Base-by-base conservation (phyloP, 805 yeast species). In the Pichia rugopelliculosa region DNA sequence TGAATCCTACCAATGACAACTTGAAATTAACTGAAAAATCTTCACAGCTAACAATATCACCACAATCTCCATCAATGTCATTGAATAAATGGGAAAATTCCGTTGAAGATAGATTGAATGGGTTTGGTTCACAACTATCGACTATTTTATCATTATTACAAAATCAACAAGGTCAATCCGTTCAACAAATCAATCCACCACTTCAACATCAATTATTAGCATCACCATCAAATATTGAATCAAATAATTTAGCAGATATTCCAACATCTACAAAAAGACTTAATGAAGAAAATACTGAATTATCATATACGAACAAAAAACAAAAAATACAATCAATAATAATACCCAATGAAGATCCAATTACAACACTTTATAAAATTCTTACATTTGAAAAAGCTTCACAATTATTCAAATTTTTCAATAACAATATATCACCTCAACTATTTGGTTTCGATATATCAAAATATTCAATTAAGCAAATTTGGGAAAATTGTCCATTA, bases 401-500 rank as follows among this genome's bases (percentile, higher is more conserved):
- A n/a, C 75, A 70, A 27, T 63, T 81, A 15, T 77, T 80, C 51
- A 54, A 59, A 13, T 76, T 68, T 48, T 82, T 82, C 56, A 74
- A 77, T 52, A 60, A 69, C 1, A 72, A 79, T 46, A 77, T 82
- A 27, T 68, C 83, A 1, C 80, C 81, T 11, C 86, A 81, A 55
- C 63, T 82, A 40, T 81, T 80, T 67, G 89, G 88, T 0, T 82
- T 82, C 59, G 78, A 74, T 39, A 66, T 81, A 3, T 68, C 79
- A 1, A 66, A 71, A 41, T 71, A 78, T 45, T 66, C 75, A 1
- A 71, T 77, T 4, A 74, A 73, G 8, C 61, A 61, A 4, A 64
- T 79, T 9, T 80, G 86, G 82, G 61, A 66, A 3, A 59, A 69
- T 5, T 78, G 83, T 24, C 84, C 85, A 0, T 63, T 82, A 7